These are phyloP conservation scores for Phellopilus nigrolimitatus DNA, from an alignment of 1,284 basidiomycete genomes.

Conservation along the genomic window DNA sequence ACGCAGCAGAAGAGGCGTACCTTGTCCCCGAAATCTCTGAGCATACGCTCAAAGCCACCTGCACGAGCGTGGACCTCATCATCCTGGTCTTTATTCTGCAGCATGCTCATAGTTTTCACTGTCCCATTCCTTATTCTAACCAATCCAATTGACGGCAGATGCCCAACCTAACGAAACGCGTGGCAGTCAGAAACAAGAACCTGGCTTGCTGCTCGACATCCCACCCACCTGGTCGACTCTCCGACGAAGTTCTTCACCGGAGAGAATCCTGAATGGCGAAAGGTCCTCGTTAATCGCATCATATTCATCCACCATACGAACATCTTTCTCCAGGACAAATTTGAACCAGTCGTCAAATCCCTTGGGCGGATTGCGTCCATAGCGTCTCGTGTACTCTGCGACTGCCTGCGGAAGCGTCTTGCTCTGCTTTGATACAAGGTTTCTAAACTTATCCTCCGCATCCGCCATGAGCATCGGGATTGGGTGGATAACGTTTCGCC, in stretches of 20 bases:
- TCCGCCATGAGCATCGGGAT: conserved; percentile 79
- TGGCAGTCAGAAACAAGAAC: not conserved
- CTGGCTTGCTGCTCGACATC: not conserved
- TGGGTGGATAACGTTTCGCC: conserved; percentile 54
- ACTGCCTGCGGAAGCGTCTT: conserved; percentile 71
- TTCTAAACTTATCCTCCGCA: conserved; percentile 63
- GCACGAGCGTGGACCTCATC: conserved; percentile 74
- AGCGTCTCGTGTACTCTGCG: conserved; percentile 73
- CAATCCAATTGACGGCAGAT: conserved; percentile 78
- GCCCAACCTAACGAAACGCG: conserved; percentile 53
- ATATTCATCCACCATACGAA: conserved; percentile 88
- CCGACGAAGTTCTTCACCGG: conserved; percentile 66
- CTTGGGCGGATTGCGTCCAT: conserved; percentile 74
- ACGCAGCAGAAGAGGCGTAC: conserved; percentile 36
- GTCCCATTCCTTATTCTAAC: conserved; percentile 70
- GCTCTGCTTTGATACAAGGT: conserved; percentile 71
- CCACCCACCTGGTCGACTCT: conserved; percentile 62
- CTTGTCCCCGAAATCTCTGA: conserved; percentile 64
- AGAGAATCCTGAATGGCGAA: conserved; percentile 73
- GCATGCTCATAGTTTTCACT: conserved; percentile 56
- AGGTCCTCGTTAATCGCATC: conserved; percentile 79
- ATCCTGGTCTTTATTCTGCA: conserved; percentile 46
- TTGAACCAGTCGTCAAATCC: conserved; percentile 90
- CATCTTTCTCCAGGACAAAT: conserved; percentile 70
- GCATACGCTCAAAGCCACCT: conserved; percentile 68